These are phyloP conservation scores for Nissolia schottii DNA, from an alignment of 306 rosid species.

Conservation along the genomic window DNA sequence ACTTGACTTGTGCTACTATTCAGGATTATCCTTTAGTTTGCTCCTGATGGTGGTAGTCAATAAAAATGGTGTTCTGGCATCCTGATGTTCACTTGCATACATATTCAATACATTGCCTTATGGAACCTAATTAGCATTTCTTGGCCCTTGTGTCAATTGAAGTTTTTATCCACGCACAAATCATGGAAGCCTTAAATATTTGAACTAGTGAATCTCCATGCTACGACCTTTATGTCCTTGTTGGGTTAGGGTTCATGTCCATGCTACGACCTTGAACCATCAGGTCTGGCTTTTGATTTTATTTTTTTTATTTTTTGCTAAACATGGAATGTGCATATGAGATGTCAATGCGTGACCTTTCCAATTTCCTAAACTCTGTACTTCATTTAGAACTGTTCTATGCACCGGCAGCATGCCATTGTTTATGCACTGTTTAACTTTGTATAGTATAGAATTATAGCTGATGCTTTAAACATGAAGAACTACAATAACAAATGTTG, in stretches of 20 bases:
- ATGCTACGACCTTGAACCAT: not conserved
- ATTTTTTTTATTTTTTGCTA: not conserved
- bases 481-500: no score
- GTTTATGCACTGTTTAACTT: not conserved
- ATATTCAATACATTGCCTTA: not conserved
- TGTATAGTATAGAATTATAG: no score
- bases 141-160: not conserved
- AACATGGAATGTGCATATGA: not conserved
- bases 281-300: no score
- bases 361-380: not conserved
- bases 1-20: not conserved
- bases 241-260: no score
- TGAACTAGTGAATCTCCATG: not conserved
- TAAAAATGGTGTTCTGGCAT: not conserved
- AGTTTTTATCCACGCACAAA: not conserved
- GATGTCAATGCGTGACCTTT: not conserved
- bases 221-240: not conserved
- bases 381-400: not conserved
- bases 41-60: slow-evolving; percentile 1
- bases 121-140: not conserved
- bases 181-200: not conserved
- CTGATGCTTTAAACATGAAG: no score
- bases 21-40: slow-evolving; percentile 1
- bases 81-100: not conserved
- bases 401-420: not conserved